Evolutionary conservation across 179 eudicot species (phyloP).

Genomic region (Nepenthes alata): DNA sequence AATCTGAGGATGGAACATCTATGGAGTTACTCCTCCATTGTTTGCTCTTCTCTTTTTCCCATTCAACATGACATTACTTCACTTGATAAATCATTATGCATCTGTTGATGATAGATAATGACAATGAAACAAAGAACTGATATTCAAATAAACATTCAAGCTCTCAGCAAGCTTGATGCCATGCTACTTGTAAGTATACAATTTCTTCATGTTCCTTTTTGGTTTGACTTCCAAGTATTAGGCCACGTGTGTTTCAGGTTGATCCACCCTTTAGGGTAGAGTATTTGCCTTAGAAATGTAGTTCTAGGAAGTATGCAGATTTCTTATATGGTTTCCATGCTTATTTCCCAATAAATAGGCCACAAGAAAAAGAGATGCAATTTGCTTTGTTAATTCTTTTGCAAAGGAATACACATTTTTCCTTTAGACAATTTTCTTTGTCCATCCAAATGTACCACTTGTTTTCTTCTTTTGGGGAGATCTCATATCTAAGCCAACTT

Average conservation of each 20-base stretch:
- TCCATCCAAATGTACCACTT: too few relatives aligned
- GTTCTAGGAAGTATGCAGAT: too few relatives aligned
- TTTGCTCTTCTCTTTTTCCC: not conserved
- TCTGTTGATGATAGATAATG: constrained; percentile 37
- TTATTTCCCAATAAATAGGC: too few relatives aligned
- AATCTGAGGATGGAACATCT: constrained; percentile 43
- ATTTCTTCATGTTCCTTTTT: not conserved
- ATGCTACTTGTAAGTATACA: constrained; percentile 54
- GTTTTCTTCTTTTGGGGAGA: not conserved
- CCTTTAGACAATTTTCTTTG: not conserved
- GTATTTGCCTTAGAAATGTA: too few relatives aligned
- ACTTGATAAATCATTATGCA: not conserved
- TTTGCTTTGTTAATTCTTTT: too few relatives aligned
- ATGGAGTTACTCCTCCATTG: constrained; percentile 41
- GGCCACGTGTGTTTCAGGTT: not conserved
- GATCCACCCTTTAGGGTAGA: not conserved
- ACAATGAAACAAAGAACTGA: constrained; percentile 55
- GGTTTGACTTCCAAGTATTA: not conserved
- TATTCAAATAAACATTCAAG: constrained; percentile 65
- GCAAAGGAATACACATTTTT: not conserved
- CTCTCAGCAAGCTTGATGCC: constrained; percentile 51
- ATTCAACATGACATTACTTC: not conserved
- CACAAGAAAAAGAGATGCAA: too few relatives aligned
- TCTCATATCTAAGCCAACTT: not conserved
- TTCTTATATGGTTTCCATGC: too few relatives aligned